phyloP scores from a whole-genome alignment of 192 early-diverging fungal genomes.

The Rhizophlyctis rosea region DNA sequence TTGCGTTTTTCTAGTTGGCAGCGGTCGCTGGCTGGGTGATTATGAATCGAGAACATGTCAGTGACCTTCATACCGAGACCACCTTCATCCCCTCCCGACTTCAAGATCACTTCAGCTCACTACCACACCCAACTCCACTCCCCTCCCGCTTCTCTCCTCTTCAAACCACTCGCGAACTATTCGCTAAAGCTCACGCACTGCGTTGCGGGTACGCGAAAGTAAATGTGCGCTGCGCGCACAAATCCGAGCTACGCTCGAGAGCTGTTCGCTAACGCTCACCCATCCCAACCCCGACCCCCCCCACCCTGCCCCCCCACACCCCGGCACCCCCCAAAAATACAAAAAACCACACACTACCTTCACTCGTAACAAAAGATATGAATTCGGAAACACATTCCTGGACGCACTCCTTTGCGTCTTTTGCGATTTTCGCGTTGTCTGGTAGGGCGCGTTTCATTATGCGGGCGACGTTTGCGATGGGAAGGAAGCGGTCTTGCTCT shows the following conservation, averaged over 20 bases:
- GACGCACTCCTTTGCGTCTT: slow-evolving; percentile 95
- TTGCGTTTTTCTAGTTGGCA: slow-evolving; percentile 95
- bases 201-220: too few species aligned
- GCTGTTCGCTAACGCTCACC: too few species aligned
- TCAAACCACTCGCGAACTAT: too few species aligned
- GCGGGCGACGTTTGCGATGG: slow-evolving; percentile 90
- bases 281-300: too few species aligned
- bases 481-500: slow-evolving; percentile 87
- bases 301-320: background rate
- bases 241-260: too few species aligned
- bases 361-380: slow-evolving; percentile 96
- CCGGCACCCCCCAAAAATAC: background rate
- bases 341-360: too few species aligned
- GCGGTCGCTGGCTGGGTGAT: slow-evolving; percentile 83
- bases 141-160: background rate
- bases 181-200: too few species aligned
- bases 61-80: slow-evolving; percentile 1
- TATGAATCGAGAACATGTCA: background rate
- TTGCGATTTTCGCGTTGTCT: slow-evolving; percentile 96
- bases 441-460: slow-evolving; percentile 98
- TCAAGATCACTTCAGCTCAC: background rate
- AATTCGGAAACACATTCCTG: slow-evolving; percentile 99
- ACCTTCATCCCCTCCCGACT: slow-evolving; percentile 3
- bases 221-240: too few species aligned
- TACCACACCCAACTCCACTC: background rate